Evolutionary conservation across 345 rosid species (phyloP).

Genomic region (Eucalyptus regnans): DNA sequence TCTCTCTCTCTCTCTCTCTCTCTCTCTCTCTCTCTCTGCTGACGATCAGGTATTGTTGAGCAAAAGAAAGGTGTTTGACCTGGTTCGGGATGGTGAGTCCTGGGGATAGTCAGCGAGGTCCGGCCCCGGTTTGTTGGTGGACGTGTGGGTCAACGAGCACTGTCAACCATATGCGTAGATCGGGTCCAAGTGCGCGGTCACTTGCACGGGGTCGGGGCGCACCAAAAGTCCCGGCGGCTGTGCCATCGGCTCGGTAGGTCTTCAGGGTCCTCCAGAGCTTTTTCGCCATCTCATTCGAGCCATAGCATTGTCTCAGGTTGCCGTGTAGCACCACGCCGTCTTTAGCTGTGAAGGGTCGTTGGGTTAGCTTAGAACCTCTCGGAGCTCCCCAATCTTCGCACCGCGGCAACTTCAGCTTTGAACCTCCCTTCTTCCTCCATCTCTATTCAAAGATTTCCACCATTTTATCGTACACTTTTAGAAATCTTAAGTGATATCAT

Average conservation of each 20-base stretch:
- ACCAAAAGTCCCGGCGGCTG: conserved; percentile 75
- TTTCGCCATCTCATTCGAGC: conserved; percentile 79
- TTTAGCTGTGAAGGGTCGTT: conserved; percentile 68
- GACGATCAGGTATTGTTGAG: conserved; percentile 87
- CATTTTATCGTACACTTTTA: neutral
- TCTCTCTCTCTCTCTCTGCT: conserved; percentile 75
- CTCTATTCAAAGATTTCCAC: conserved; percentile 16
- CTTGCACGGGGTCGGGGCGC: conserved; percentile 89
- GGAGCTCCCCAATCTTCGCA: conserved; percentile 88
- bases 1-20: too few relatives aligned
- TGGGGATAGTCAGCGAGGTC: conserved; percentile 91
- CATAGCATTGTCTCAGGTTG: conserved; percentile 64
- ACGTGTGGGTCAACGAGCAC: conserved; percentile 85
- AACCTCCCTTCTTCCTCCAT: conserved; percentile 90
- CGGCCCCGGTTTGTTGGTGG: conserved; percentile 88
- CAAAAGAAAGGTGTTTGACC: conserved; percentile 84
- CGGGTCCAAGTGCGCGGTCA: conserved; percentile 75
- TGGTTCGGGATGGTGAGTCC: conserved; percentile 93
- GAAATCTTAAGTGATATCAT: neutral
- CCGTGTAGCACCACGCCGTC: conserved; percentile 93
- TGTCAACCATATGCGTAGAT: conserved; percentile 94
- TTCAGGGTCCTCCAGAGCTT: conserved; percentile 84
- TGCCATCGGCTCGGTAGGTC: conserved; percentile 73
- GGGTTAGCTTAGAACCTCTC: conserved; percentile 81
- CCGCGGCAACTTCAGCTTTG: conserved; percentile 80